phyloP scores from a whole-genome alignment of 192 early-diverging fungal species.

The Coemansia sp. region DNA sequence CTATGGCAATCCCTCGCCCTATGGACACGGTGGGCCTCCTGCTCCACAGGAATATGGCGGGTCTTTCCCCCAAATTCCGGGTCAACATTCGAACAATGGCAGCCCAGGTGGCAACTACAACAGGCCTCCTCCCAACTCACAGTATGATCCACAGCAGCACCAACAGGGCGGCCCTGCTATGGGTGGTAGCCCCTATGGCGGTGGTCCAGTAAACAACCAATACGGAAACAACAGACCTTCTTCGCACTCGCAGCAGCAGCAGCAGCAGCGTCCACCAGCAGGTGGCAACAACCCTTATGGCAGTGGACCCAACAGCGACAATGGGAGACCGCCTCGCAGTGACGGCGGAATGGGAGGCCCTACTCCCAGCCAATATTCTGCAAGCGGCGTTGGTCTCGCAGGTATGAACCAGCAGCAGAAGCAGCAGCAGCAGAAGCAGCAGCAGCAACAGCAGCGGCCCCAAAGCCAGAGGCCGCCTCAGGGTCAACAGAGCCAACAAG shows the following conservation, averaged over 20 bases:
- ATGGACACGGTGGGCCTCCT: too few relatives aligned
- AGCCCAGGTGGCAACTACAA: too few relatives aligned
- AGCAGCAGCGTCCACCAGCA: background rate
- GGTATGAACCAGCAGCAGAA: conserved; percentile 1
- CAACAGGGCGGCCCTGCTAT: background rate
- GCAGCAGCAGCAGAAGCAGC: conserved; percentile 5
- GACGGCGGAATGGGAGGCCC: background rate
- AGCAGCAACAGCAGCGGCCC: conserved; percentile 9
- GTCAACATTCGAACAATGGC: too few relatives aligned
- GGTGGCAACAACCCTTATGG: background rate
- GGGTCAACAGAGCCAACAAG: conserved; percentile 2
- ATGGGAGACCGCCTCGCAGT: background rate
- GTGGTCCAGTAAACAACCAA: background rate
- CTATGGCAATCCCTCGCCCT: background rate
- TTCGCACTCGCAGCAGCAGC: background rate
- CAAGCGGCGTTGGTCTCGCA: conserved; percentile 6
- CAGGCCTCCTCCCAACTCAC: too few relatives aligned
- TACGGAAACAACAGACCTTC: conserved; percentile 6
- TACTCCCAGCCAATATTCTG: conserved; percentile 17
- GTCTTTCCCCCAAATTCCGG: too few relatives aligned
- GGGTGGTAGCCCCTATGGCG: too few relatives aligned
- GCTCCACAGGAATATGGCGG: too few relatives aligned
- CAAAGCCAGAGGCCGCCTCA: background rate
- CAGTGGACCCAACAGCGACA: background rate
- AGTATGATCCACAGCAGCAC: background rate